Percentiles rank a stretch among this genome's conserved stretches.
phyloP scores from a whole-genome alignment of 1,284 basidiomycete species.

The Fomitopsis schrenkii region DNA sequence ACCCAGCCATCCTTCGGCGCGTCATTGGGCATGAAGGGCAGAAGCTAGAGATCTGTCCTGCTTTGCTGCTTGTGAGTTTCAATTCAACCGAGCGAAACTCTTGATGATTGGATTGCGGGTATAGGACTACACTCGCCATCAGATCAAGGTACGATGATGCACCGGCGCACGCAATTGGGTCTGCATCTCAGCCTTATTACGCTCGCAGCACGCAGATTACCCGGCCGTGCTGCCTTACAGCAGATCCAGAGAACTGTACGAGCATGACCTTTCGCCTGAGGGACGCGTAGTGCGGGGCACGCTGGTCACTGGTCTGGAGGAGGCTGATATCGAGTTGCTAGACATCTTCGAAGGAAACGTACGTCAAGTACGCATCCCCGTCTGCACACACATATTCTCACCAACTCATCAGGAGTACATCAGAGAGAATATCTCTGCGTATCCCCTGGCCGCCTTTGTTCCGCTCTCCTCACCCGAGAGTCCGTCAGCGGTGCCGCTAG shows the following conservation, averaged over 20 bases:
- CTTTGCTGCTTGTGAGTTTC: slow-evolving; percentile 39
- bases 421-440: slow-evolving; percentile 48
- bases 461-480: slow-evolving; percentile 19
- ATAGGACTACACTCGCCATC: slow-evolving; percentile 77
- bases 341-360: slow-evolving; percentile 82
- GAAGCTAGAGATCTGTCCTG: slow-evolving; percentile 43
- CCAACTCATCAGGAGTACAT: slow-evolving; percentile 61
- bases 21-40: slow-evolving; percentile 46
- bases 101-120: neutral
- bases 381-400: neutral
- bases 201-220: slow-evolving; percentile 63
- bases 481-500: slow-evolving; percentile 34
- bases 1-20: slow-evolving; percentile 47
- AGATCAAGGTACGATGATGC: slow-evolving; percentile 37
- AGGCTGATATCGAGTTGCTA: slow-evolving; percentile 52
- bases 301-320: slow-evolving; percentile 61
- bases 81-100: slow-evolving; percentile 31
- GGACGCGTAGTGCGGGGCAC: slow-evolving; percentile 66
- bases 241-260: slow-evolving; percentile 40
- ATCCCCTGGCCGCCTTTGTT: slow-evolving; percentile 45
- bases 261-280: slow-evolving; percentile 38
- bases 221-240: slow-evolving; percentile 68
- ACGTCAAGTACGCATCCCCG: slow-evolving; percentile 26
- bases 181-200: neutral
- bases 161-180: neutral